phyloP scores from a whole-genome alignment of 2,329 filamentous ascomycete species.

The Cryphonectria naterciae region DNA sequence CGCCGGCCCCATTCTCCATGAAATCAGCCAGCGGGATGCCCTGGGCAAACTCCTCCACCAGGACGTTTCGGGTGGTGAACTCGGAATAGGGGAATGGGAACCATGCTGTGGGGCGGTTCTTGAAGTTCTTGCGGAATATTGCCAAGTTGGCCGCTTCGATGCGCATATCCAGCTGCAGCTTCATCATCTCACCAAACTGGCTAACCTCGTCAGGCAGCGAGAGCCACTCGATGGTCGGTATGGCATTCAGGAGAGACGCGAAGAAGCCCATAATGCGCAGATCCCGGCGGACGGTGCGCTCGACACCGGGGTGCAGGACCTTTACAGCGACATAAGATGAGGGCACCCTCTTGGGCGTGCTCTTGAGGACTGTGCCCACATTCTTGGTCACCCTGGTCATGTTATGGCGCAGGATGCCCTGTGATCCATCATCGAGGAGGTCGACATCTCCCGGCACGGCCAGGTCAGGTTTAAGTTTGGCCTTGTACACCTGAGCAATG shows the following conservation, averaged over 20 bases:
- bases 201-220: constrained; percentile 91
- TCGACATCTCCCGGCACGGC: constrained; percentile 66
- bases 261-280: constrained; percentile 94
- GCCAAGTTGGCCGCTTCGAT: constrained; percentile 92
- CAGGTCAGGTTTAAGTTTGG: constrained; percentile 82
- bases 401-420: constrained; percentile 60
- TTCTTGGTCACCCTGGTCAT: constrained; percentile 79
- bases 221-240: constrained; percentile 96
- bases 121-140: constrained; percentile 89
- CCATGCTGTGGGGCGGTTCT: constrained; percentile 86
- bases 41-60: constrained; percentile 95
- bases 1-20: constrained; percentile 85
- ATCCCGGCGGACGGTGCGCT: constrained; percentile 87
- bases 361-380: constrained; percentile 85
- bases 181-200: constrained; percentile 99
- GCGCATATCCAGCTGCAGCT: constrained; percentile 89
- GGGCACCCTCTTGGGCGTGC: constrained; percentile 79
- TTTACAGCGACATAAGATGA: constrained; percentile 95
- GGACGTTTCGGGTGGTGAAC: constrained; percentile 87
- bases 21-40: constrained; percentile 92
- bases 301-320: constrained; percentile 89
- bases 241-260: constrained; percentile 77
- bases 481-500: constrained; percentile 97
- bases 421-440: constrained; percentile 43
- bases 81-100: constrained; percentile 94